phyloP scores from a whole-genome alignment of 2,329 filamentous ascomycete genomes.

The Talaromyces pinophilus region DNA sequence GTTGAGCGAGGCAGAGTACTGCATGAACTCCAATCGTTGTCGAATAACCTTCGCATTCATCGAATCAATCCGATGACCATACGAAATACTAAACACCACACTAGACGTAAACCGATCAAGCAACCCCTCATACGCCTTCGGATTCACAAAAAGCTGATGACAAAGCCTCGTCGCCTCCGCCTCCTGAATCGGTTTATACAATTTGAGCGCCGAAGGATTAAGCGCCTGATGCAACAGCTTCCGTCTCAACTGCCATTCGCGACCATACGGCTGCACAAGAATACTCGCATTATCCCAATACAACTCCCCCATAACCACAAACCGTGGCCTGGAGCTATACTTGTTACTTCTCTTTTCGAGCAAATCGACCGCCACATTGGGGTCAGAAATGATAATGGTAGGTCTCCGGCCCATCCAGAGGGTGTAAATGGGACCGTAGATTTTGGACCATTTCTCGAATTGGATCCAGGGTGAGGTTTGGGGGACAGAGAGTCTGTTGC shows the following conservation, averaged over 20 bases:
- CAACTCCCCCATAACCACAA: slow-evolving; percentile 36
- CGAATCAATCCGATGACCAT: slow-evolving; percentile 54
- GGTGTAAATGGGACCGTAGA: slow-evolving; percentile 41
- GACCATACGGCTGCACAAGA: slow-evolving; percentile 54
- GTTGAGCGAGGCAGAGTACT: slow-evolving; percentile 51
- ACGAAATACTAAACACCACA: slow-evolving; percentile 54
- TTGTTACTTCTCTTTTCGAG: slow-evolving; percentile 42
- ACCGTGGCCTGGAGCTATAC: slow-evolving; percentile 41
- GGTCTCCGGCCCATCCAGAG: slow-evolving; percentile 40
- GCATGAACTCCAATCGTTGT: slow-evolving; percentile 52
- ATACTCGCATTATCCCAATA: slow-evolving; percentile 45
- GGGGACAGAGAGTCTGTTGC: slow-evolving; percentile 32
- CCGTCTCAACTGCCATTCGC: slow-evolving; percentile 50
- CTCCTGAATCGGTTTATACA: slow-evolving; percentile 54
- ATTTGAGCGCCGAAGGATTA: slow-evolving; percentile 50
- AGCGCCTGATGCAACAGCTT: slow-evolving; percentile 51
- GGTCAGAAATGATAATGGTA: slow-evolving; percentile 40
- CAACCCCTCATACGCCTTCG: slow-evolving; percentile 47
- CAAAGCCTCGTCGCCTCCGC: slow-evolving; percentile 52
- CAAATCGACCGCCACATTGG: slow-evolving; percentile 38
- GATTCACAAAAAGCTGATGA: slow-evolving; percentile 42
- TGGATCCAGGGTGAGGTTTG: slow-evolving; percentile 32
- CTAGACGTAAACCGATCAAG: slow-evolving; percentile 53
- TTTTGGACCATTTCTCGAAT: slow-evolving; percentile 37
- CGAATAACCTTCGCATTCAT: slow-evolving; percentile 49